Percentiles rank a stretch among this genome's conserved stretches.
Conservation (phyloP, 345 rosid genomes). For the Mallotus nudiflorus region DNA sequence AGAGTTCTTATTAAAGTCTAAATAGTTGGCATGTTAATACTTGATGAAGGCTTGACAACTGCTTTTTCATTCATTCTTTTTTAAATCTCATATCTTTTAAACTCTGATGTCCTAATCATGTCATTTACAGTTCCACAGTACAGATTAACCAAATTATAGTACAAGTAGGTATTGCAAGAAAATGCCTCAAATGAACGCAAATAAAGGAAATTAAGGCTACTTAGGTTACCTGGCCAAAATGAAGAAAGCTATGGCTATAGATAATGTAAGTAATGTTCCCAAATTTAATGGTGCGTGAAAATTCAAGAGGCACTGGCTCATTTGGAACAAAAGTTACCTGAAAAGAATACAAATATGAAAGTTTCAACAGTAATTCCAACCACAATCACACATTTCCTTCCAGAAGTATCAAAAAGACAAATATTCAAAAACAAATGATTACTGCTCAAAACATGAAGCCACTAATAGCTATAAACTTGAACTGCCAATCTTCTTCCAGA, state of each 20-base stretch:
- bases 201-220: background rate
- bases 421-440: background rate
- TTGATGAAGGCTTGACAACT: no score
- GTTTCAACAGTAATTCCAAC: background rate
- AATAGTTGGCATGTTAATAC: no score
- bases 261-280: conserved; percentile 66
- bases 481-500: background rate
- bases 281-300: conserved; percentile 53
- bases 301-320: conserved; percentile 68
- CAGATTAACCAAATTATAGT: no score
- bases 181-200: conserved; percentile 2
- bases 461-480: background rate
- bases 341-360: conserved; percentile 1
- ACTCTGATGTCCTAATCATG: no score
- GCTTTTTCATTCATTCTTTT: no score
- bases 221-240: conserved; percentile 71
- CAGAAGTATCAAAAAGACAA: background rate
- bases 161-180: background rate
- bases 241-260: conserved; percentile 91
- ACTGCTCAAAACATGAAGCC: conserved; percentile 7
- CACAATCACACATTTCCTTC: background rate
- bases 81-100: no score
- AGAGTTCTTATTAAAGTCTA: background rate
- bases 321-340: conserved; percentile 84
- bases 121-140: no score